Conservation (phyloP, 106 monocot species). For the Alisma plantagoaquatica region DNA sequence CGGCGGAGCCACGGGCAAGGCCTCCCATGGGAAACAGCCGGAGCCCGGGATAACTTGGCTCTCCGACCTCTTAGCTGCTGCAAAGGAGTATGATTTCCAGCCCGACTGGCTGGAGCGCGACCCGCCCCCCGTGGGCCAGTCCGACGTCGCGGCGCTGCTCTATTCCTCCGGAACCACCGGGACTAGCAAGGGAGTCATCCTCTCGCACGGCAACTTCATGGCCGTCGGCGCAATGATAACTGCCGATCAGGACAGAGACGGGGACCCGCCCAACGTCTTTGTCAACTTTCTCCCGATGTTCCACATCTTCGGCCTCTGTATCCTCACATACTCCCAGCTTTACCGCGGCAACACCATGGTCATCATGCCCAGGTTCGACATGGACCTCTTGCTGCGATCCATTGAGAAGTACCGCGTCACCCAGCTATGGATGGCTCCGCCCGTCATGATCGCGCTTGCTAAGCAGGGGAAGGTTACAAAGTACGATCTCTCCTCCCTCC, state of each 20-base stretch:
- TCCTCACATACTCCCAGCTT: conserved; percentile 52
- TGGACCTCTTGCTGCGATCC: conserved; percentile 34
- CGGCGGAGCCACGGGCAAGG: neutral
- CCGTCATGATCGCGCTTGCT: conserved; percentile 79
- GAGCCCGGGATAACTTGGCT: too few species aligned
- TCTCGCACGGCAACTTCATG: conserved; percentile 76
- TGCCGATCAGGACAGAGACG: conserved; percentile 28
- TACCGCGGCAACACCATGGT: conserved; percentile 52
- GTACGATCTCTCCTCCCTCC: conserved; percentile 59
- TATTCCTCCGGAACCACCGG: conserved; percentile 93
- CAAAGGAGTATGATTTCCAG: too few species aligned
- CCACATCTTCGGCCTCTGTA: conserved; percentile 55
- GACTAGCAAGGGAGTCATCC: conserved; percentile 60
- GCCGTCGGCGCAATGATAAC: conserved; percentile 30
- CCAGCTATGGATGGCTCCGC: conserved; percentile 50
- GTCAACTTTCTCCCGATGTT: conserved; percentile 83
- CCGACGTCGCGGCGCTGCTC: conserved; percentile 51
- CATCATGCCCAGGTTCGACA: conserved; percentile 57
- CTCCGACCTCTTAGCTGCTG: neutral
- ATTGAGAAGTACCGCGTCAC: conserved; percentile 44
- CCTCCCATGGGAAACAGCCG: too few species aligned
- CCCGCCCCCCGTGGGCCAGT: conserved; percentile 24
- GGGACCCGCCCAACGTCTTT: conserved; percentile 31
- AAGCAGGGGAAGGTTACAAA: conserved; percentile 49
- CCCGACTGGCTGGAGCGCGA: conserved; percentile 12